These are phyloP conservation scores for Trichosporon ovoides DNA, from an alignment of 1,284 basidiomycete species.

Conservation along the genomic window DNA sequence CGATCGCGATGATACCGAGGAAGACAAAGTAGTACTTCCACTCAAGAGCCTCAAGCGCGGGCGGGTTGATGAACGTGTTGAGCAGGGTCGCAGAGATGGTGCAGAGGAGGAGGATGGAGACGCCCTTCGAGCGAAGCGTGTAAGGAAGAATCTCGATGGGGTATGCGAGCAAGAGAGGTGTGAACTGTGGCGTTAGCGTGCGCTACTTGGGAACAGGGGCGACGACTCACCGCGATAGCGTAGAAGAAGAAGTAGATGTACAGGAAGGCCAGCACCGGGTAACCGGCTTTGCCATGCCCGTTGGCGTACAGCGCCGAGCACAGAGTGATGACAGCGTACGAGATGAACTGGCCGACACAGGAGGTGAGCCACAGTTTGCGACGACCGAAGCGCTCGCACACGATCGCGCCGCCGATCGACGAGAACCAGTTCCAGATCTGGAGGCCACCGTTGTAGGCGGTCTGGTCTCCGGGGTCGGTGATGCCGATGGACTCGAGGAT, in stretches of 20 bases:
- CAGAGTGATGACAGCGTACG: conserved; percentile 19
- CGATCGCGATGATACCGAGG: conserved; percentile 19
- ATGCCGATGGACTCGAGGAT: conserved; percentile 22
- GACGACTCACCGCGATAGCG: conserved; percentile 10
- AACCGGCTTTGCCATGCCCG: conserved; percentile 22
- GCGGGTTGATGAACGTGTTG: conserved; percentile 26
- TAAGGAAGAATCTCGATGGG: conserved; percentile 25
- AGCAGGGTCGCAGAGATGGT: conserved; percentile 6
- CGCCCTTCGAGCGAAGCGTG: conserved; percentile 17
- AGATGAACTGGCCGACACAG: conserved; percentile 19
- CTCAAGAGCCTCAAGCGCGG: conserved; percentile 23
- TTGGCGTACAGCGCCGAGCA: conserved; percentile 23
- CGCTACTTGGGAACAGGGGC: conserved; percentile 8
- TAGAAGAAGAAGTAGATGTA: conserved; percentile 26
- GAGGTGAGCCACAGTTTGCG: conserved; percentile 25
- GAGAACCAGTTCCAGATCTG: conserved; percentile 23
- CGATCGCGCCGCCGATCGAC: conserved; percentile 17
- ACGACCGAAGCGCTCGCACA: conserved; percentile 25
- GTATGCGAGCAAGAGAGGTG: conserved; percentile 18
- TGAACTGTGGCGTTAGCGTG: conserved; percentile 3
- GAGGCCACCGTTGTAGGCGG: conserved; percentile 25
- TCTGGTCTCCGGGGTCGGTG: conserved; percentile 15
- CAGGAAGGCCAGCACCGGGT: conserved; percentile 17
- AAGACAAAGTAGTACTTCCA: conserved; percentile 40
- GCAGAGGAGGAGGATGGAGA: conserved; percentile 8